Percentiles rank a stretch among this genome's conserved stretches.
These are phyloP conservation scores for Rubia tinctorum DNA, from an alignment of 305 asterid species.

Conservation along the genomic window DNA sequence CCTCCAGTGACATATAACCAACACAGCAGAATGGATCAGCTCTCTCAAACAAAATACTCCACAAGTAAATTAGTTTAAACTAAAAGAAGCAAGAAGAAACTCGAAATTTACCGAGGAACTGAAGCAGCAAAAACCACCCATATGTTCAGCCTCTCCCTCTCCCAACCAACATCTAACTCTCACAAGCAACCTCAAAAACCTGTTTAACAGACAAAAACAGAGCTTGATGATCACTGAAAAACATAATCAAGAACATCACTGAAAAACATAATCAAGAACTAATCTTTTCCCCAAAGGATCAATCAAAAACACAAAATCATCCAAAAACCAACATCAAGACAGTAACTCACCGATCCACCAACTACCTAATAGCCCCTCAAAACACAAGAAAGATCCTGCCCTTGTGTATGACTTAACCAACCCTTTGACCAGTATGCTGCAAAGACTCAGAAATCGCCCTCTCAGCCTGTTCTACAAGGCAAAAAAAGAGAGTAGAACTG, in stretches of 20 bases:
- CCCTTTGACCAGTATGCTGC: conserved; percentile 22
- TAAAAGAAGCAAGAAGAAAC: conserved; percentile 8
- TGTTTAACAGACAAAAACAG: conserved; percentile 21
- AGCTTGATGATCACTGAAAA: conserved; percentile 28
- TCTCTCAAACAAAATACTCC: background rate
- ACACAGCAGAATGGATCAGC: conserved; percentile 1
- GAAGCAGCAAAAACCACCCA: conserved; percentile 80
- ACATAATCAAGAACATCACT: no score
- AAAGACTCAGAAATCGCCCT: conserved; percentile 3
- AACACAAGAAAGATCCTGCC: conserved; percentile 21
- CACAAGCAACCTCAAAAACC: conserved; percentile 37
- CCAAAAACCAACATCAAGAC: conserved; percentile 25
- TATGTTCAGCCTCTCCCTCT: conserved; percentile 37
- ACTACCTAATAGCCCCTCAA: conserved; percentile 25
- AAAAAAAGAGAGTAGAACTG: background rate
- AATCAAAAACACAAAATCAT: conserved; percentile 24
- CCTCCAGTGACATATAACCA: background rate
- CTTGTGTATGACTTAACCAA: conserved; percentile 24
- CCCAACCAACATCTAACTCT: conserved; percentile 53
- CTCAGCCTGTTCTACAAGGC: background rate
- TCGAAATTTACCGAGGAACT: conserved; percentile 48
- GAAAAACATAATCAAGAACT: conserved; percentile 33
- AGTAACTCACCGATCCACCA: conserved; percentile 58
- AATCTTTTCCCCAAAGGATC: conserved; percentile 24
- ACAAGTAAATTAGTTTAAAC: background rate